Base-by-base conservation (phyloP, 306 rosid species). In the Quercus dentata region DNA sequence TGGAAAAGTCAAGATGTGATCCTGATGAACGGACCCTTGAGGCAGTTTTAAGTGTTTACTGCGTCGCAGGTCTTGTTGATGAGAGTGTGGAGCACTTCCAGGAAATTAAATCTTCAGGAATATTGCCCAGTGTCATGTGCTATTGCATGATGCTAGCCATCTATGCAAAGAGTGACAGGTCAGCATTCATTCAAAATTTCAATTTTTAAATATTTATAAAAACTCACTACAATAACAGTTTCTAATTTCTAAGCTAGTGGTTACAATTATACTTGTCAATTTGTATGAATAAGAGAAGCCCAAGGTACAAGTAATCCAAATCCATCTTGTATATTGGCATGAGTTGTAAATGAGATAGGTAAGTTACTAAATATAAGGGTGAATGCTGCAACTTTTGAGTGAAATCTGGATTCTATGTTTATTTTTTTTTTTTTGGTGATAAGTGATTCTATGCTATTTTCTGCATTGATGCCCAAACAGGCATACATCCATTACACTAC, bases 131-230 rank as follows among this genome's bases (percentile, higher is more conserved):
- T 85, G 92, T 93, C 72, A 89, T 88, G 87, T 88, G 97, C 88
- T 96, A 93, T 86, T 96, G 99, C 92, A 87, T 93, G 99, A 96
- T 96, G 99, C 89, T 96, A 55, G 91, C 94, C 76, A 90, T 93
- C 67, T 91, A 87, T 57, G 91, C 97, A n/a, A 96, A 88, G 91
- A 91, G 84, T 81, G 97, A 88, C 77, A 87, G 97, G 99, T 93
- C 68, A 84, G 86, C 35, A 20, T 81, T 81, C 31, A 20, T 59
- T 54, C 44, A 74, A 71, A 64, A 46, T 7, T 49, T 65, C 17
- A 23, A 12, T 73, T 83, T 3, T 83, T 4, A 62, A 49, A 79
- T 69, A 72, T 75, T 78, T 73, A 68, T 17, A 63, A 68, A 69
- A 76, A 61, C 25, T 30, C 54, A 49, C 54, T 49, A 27, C 62